Percentiles rank a stretch among this genome's conserved stretches.
phyloP scores from a whole-genome alignment of 306 rosid genomes.

The Gillenia trifoliata region DNA sequence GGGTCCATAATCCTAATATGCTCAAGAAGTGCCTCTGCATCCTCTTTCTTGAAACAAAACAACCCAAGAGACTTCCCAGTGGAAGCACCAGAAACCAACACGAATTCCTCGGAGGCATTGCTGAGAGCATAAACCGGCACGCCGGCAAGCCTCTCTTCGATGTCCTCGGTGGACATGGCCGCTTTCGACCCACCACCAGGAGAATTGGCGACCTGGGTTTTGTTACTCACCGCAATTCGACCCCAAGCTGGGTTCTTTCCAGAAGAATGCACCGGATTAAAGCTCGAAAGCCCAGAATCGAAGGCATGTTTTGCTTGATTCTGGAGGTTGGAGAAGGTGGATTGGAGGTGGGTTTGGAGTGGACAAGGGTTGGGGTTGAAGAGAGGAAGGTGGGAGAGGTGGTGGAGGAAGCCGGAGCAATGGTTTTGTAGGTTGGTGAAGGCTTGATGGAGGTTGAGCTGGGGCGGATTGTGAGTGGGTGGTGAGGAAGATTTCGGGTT shows the following conservation, averaged over 20 bases:
- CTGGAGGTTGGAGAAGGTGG: slow-evolving; percentile 35
- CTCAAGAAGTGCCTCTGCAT: slow-evolving; percentile 69
- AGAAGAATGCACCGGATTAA: slow-evolving; percentile 12
- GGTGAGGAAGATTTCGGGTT: slow-evolving; percentile 19
- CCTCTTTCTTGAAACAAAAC: slow-evolving; percentile 83
- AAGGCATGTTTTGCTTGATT: slow-evolving; percentile 26
- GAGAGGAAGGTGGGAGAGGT: slow-evolving; percentile 27
- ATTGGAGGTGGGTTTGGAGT: slow-evolving; percentile 37
- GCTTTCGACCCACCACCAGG: slow-evolving; percentile 8
- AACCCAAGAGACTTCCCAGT: slow-evolving; percentile 58
- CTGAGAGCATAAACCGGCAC: slow-evolving; percentile 92
- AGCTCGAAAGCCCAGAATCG: slow-evolving; percentile 23
- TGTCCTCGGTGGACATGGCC: slow-evolving; percentile 52
- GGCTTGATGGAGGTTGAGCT: slow-evolving; percentile 31
- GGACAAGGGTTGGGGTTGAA: slow-evolving; percentile 26
- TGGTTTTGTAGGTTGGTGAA: slow-evolving; percentile 37
- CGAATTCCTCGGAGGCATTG: slow-evolving; percentile 71
- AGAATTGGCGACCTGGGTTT: not conserved
- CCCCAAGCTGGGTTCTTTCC: slow-evolving; percentile 47
- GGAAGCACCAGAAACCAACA: slow-evolving; percentile 72
- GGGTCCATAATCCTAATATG: slow-evolving; percentile 67
- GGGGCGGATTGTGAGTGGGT: slow-evolving; percentile 26
- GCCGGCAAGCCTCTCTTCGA: slow-evolving; percentile 77
- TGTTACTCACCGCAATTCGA: slow-evolving; percentile 32
- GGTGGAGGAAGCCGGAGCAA: slow-evolving; percentile 38